phyloP scores from a whole-genome alignment of 768 basidiomycete genomes.

The Rickenella mellea region DNA sequence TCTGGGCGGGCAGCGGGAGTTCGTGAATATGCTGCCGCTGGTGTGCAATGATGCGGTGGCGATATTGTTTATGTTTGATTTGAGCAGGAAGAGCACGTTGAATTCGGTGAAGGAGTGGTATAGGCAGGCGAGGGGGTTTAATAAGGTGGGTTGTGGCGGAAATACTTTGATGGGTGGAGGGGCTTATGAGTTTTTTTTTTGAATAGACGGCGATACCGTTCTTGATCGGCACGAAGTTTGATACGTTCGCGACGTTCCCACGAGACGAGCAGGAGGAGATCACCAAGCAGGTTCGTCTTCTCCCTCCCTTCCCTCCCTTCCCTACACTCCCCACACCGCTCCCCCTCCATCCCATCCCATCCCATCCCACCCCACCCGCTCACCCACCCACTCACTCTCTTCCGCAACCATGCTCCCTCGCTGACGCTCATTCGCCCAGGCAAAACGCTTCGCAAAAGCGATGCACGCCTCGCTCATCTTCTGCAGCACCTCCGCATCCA shows the following conservation, averaged over 20 bases:
- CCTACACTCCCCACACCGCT: background rate
- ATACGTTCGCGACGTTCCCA: constrained; percentile 92
- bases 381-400: constrained; percentile 4
- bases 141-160: constrained; percentile 59
- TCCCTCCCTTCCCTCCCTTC: background rate
- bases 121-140: constrained; percentile 96
- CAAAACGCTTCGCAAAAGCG: constrained; percentile 94
- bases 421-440: too few species aligned
- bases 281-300: constrained; percentile 73
- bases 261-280: constrained; percentile 99
- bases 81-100: constrained; percentile 92
- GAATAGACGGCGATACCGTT: constrained; percentile 94
- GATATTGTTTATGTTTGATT: constrained; percentile 99
- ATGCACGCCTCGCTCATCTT: constrained; percentile 99
- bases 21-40: constrained; percentile 97
- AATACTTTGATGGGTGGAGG: background rate
- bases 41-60: constrained; percentile 99
- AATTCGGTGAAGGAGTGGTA: constrained; percentile 99
- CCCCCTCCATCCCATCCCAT: too few species aligned
- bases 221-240: constrained; percentile 97
- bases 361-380: background rate
- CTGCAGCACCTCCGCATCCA: constrained; percentile 96
- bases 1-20: constrained; percentile 93
- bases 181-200: background rate
- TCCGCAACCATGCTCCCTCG: too few species aligned